A percentile compares a stretch with the other conserved stretches of the same genome.
phyloP scores from a whole-genome alignment of 352 stramenopile genomes.

The Phytophthora pinifolia region DNA sequence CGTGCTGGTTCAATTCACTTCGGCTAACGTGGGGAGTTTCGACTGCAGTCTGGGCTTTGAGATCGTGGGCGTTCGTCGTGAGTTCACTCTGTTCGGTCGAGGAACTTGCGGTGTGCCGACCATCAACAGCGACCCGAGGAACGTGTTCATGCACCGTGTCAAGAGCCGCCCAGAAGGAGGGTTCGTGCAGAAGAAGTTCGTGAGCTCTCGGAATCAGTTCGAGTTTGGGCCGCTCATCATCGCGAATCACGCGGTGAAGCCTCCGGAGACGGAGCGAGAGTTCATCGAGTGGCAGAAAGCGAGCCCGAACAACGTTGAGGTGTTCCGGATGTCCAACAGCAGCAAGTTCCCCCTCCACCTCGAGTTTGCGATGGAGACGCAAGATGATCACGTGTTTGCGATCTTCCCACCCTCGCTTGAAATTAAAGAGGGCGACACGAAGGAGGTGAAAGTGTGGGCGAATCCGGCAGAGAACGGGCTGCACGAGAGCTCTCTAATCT shows the following conservation, averaged over 20 bases:
- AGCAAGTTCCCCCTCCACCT: conserved; percentile 76
- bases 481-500: conserved; percentile 84
- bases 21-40: conserved; percentile 72
- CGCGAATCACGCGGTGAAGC: conserved; percentile 14
- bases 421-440: conserved; percentile 89
- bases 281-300: conserved; percentile 51
- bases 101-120: conserved; percentile 86
- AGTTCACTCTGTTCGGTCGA: conserved; percentile 83
- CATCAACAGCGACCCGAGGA: conserved; percentile 92
- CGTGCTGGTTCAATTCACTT: conserved; percentile 85
- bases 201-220: conserved; percentile 87
- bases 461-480: conserved; percentile 67
- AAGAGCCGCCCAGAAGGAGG: conserved; percentile 71
- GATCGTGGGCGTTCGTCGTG: conserved; percentile 82
- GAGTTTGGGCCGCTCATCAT: conserved; percentile 94
- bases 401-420: conserved; percentile 72
- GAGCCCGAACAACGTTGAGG: conserved; percentile 81
- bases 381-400: conserved; percentile 50
- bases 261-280: conserved; percentile 44
- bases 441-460: conserved; percentile 91
- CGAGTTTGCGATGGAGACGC: conserved; percentile 48
- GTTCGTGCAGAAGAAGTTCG: conserved; percentile 91
- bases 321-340: conserved; percentile 92
- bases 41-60: conserved; percentile 90
- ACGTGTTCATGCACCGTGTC: conserved; percentile 94